phyloP scores from a whole-genome alignment of 192 early-diverging fungal species.

The Coemansia guatemalensis region DNA sequence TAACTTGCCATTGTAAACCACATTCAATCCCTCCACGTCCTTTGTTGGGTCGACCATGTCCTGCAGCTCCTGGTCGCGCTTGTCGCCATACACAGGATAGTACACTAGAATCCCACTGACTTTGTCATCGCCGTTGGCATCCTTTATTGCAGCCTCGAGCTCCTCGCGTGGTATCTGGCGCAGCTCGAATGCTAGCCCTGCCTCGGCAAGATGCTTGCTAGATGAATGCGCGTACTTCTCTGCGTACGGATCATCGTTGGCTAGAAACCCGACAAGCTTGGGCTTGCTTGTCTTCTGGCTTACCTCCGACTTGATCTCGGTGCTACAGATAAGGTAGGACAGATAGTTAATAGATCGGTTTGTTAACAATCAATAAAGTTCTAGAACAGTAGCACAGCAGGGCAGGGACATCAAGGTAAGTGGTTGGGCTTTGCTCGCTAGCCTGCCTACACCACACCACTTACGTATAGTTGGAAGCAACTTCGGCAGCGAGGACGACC shows the following conservation, averaged over 20 bases:
- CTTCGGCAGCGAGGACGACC: slow-evolving; percentile 54
- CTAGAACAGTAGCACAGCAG: not conserved
- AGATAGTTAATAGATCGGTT: not conserved
- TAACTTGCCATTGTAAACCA: slow-evolving; percentile 93
- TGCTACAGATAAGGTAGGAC: slow-evolving; percentile 8
- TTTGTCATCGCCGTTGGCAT: slow-evolving; percentile 80
- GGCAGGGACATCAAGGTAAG: too few relatives aligned
- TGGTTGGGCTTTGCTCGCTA: too few relatives aligned
- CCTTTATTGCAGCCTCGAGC: slow-evolving; percentile 80
- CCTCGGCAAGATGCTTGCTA: slow-evolving; percentile 85
- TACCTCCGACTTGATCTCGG: slow-evolving; percentile 57
- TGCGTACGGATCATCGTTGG: slow-evolving; percentile 92
- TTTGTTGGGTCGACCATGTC: slow-evolving; percentile 85
- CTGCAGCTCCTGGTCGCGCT: slow-evolving; percentile 93
- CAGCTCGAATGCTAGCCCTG: slow-evolving; percentile 90
- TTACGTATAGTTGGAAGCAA: slow-evolving; percentile 55
- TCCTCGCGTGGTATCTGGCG: slow-evolving; percentile 77
- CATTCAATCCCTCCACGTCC: slow-evolving; percentile 97
- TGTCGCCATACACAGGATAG: slow-evolving; percentile 95
- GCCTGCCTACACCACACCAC: slow-evolving; percentile 8
- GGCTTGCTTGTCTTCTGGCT: slow-evolving; percentile 62
- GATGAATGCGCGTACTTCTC: slow-evolving; percentile 96
- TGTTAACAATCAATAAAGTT: not conserved
- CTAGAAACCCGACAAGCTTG: slow-evolving; percentile 89
- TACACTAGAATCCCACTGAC: slow-evolving; percentile 99